Evolutionary conservation across 148 eudicot species (phyloP).

Genomic region (Fagopyrum tataricum): DNA sequence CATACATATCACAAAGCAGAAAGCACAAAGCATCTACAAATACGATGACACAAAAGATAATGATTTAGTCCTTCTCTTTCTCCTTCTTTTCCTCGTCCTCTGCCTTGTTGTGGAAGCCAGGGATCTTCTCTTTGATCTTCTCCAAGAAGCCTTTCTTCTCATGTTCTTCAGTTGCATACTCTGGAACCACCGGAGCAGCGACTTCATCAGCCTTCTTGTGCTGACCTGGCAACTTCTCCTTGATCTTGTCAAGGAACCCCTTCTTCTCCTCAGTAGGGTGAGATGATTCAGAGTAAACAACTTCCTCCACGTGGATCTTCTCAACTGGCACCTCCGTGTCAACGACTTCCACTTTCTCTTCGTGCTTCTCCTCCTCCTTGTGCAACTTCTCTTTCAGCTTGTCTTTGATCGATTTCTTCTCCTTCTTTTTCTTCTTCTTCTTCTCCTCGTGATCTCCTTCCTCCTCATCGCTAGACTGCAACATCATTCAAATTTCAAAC

Average conservation of each 20-base stretch:
- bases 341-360: not conserved
- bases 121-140: constrained; percentile 9
- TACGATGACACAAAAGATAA: not conserved
- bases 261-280: constrained; percentile 13
- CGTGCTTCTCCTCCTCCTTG: not conserved
- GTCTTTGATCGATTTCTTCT: constrained; percentile 11
- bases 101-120: constrained; percentile 13
- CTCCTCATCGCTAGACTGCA: constrained; percentile 14
- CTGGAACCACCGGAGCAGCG: not conserved
- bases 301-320: constrained; percentile 14
- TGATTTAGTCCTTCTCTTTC: not conserved
- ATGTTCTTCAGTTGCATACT: not conserved
- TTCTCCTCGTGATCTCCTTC: constrained; percentile 14
- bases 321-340: constrained; percentile 7
- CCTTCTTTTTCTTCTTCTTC: constrained; percentile 1
- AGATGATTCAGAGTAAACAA: not conserved
- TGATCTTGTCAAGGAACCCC: constrained; percentile 14
- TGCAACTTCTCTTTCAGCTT: constrained; percentile 8
- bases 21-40: constrained; percentile 9
- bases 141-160: constrained; percentile 18
- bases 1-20: not conserved
- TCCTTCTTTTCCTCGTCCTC: constrained; percentile 10
- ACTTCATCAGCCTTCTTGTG: constrained; percentile 6
- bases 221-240: constrained; percentile 16
- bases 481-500: not conserved